Conservation (phyloP, 306 rosid species). For the Geum urbanum region DNA sequence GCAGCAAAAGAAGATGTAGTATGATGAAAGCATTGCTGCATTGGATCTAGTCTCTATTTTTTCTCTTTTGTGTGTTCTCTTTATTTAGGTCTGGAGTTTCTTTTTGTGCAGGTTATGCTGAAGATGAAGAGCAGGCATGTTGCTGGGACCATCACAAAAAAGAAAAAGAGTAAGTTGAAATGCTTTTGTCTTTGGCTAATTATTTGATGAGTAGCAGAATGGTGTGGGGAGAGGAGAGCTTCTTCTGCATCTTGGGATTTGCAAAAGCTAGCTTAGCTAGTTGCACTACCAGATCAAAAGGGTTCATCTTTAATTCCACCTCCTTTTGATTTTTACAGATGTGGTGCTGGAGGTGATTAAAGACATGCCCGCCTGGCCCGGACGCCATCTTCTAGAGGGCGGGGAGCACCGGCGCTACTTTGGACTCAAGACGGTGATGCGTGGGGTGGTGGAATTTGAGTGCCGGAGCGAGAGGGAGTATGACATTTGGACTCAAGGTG, state of each 20-base stretch:
- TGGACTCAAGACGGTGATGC: slow-evolving; percentile 65
- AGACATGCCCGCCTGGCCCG: slow-evolving; percentile 93
- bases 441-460: slow-evolving; percentile 85
- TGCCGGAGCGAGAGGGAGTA: slow-evolving; percentile 76
- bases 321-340: slow-evolving; percentile 46
- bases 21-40: slow-evolving; percentile 39
- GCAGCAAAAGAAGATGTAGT: slow-evolving; percentile 28
- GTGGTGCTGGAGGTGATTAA: slow-evolving; percentile 67
- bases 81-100: slow-evolving; percentile 26
- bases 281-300: slow-evolving; percentile 29
- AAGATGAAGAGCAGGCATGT: slow-evolving; percentile 99
- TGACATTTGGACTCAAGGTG: slow-evolving; percentile 91
- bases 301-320: slow-evolving; percentile 29
- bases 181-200: slow-evolving; percentile 58
- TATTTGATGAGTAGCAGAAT: slow-evolving; percentile 42
- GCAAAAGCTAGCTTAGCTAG: slow-evolving; percentile 53
- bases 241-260: slow-evolving; percentile 62
- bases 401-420: slow-evolving; percentile 87
- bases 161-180: slow-evolving; percentile 93
- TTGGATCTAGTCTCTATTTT: slow-evolving; percentile 33
- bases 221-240: slow-evolving; percentile 55
- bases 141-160: slow-evolving; percentile 97
- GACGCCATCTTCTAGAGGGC: slow-evolving; percentile 82
- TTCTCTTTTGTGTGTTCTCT: slow-evolving; percentile 28
- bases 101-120: slow-evolving; percentile 80